These are phyloP conservation scores for Tetrahymena borealis DNA, from an alignment of 73 alveolate species.

Conservation along the genomic window DNA sequence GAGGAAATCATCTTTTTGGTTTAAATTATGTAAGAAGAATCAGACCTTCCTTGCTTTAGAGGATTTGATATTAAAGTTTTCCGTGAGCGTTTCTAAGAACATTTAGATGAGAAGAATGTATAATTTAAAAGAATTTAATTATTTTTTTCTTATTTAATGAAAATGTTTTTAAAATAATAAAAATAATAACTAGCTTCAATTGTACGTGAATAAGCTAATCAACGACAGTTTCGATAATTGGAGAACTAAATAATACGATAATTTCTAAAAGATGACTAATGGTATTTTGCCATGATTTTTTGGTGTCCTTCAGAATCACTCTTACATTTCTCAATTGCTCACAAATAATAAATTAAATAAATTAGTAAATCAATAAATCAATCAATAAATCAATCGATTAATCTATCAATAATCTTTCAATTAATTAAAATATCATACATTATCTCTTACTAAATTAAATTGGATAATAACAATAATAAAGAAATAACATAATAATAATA, in stretches of 20 bases:
- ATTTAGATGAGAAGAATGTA: background rate
- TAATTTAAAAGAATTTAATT: background rate
- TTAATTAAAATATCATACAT: too few relatives aligned
- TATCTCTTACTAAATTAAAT: too few relatives aligned
- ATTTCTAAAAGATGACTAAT: constrained; percentile 41
- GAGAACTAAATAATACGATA: constrained; percentile 45
- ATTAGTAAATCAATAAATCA: too few relatives aligned
- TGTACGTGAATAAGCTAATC: constrained; percentile 26
- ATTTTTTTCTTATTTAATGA: background rate
- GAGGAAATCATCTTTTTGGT: constrained; percentile 19
- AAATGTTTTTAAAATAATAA: background rate
- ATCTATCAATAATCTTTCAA: too few relatives aligned
- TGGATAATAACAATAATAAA: too few relatives aligned
- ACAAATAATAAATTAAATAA: too few relatives aligned
- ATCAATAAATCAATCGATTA: too few relatives aligned
- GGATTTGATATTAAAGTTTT: constrained; percentile 27
- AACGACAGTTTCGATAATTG: constrained; percentile 37
- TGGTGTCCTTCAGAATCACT: too few relatives aligned
- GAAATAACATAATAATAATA: too few relatives aligned
- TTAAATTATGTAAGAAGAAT: constrained; percentile 24
- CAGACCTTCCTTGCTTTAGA: constrained; percentile 36
- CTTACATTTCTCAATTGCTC: too few relatives aligned
- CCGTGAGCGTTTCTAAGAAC: constrained; percentile 27
- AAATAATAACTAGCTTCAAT: constrained; percentile 13
- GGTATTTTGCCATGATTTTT: constrained; percentile 46